Conservation (phyloP, 2,329 filamentous ascomycete species). For the Paradendryphiella salina region DNA sequence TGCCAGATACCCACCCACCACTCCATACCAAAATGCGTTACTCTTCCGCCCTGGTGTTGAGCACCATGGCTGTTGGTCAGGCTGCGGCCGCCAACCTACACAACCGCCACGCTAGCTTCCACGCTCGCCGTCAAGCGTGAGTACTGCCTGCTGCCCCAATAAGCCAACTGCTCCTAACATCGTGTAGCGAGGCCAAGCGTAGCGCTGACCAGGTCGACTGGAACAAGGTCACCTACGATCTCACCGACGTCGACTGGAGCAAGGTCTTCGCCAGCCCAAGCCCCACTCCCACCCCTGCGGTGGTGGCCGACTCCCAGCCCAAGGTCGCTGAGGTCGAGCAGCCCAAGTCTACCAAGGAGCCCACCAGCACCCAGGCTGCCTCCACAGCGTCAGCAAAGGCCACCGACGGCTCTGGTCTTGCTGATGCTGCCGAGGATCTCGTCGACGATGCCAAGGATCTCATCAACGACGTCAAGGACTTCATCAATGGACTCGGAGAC, state of each 20-base stretch:
- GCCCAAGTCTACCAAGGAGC: conserved; percentile 13
- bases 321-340: conserved; percentile 19
- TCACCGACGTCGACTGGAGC: conserved; percentile 35
- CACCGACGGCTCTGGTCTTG: not conserved
- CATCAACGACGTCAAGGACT: conserved; percentile 6
- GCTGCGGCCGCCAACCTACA: conserved; percentile 38
- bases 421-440: conserved; percentile 15
- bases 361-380: conserved; percentile 7
- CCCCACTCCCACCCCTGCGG: conserved; percentile 15
- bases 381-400: not conserved
- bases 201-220: conserved; percentile 35
- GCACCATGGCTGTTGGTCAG: conserved; percentile 44
- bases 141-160: conserved; percentile 11
- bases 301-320: conserved; percentile 4
- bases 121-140: conserved; percentile 42
- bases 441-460: not conserved
- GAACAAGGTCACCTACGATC: conserved; percentile 32
- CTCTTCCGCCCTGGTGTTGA: conserved; percentile 43
- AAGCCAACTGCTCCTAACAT: not conserved
- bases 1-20: conserved; percentile 5
- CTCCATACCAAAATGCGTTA: conserved; percentile 38
- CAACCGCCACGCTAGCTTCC: conserved; percentile 45
- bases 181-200: conserved; percentile 39
- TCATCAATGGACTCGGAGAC: conserved; percentile 25
- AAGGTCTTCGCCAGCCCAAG: conserved; percentile 22